A percentile compares a stretch with the other conserved stretches of the same genome.
Evolutionary conservation across 164 flowering plant genomes (phyloP).

Genomic region (Nymphaea colorata): DNA sequence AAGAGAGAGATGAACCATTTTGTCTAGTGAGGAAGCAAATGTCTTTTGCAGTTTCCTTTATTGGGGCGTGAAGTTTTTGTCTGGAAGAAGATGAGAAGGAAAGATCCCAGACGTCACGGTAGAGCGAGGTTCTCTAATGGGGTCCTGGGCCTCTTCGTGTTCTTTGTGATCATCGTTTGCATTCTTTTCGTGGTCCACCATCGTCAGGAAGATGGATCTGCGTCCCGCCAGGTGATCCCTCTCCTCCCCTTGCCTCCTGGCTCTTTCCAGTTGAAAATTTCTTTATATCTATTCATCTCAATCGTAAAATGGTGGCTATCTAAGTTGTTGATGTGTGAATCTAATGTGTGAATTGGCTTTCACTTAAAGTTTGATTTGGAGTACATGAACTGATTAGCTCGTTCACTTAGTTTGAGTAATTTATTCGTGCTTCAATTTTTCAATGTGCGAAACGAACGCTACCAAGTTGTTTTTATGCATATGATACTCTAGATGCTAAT

Average conservation of each 20-base stretch:
- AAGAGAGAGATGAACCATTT: background rate
- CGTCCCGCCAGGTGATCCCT: slow-evolving; percentile 4
- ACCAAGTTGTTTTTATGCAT: too few relatives aligned
- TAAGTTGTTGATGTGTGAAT: too few relatives aligned
- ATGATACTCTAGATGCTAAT: too few relatives aligned
- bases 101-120: slow-evolving; percentile 79
- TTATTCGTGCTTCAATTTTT: too few relatives aligned
- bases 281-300: too few relatives aligned
- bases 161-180: slow-evolving; percentile 48
- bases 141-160: slow-evolving; percentile 69
- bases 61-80: slow-evolving; percentile 12
- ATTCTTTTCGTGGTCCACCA: slow-evolving; percentile 68
- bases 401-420: too few relatives aligned
- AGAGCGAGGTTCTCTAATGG: slow-evolving; percentile 38
- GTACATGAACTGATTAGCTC: too few relatives aligned
- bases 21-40: background rate
- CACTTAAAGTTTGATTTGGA: too few relatives aligned
- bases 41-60: background rate
- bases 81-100: slow-evolving; percentile 79
- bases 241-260: background rate
- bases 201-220: slow-evolving; percentile 40
- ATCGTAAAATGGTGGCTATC: too few relatives aligned
- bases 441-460: too few relatives aligned
- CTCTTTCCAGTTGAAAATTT: background rate
- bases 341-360: too few relatives aligned